Evolutionary conservation across 805 yeast genomes (phyloP).

Genomic region (Candida ortonii): DNA sequence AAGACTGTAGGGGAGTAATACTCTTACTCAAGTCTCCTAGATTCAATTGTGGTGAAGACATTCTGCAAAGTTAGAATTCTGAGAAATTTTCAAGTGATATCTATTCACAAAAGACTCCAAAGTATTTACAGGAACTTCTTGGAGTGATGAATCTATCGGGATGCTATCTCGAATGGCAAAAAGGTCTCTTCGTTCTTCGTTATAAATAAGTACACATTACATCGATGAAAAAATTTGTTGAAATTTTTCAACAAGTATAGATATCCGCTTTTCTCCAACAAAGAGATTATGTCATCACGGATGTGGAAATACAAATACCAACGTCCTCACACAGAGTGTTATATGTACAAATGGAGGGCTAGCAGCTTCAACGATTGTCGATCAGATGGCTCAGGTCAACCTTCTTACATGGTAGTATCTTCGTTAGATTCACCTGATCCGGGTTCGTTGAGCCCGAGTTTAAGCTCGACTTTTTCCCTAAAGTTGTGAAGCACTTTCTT

Average conservation of each 20-base stretch:
- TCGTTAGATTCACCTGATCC: no score
- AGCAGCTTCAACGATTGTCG: no score
- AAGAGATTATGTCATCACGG: conserved; percentile 4
- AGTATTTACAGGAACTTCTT: conserved; percentile 6
- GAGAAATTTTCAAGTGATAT: no score
- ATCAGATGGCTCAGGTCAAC: no score
- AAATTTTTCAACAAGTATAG: conserved; percentile 5
- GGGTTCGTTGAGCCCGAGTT: no score
- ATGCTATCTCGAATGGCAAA: no score
- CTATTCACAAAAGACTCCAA: conserved; percentile 1
- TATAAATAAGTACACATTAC: no score
- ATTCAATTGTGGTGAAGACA: conserved; percentile 35
- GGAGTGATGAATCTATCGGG: no score
- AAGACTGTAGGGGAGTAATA: conserved; percentile 56
- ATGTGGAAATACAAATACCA: conserved; percentile 4
- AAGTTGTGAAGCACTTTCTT: conserved; percentile 23
- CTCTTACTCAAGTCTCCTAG: conserved; percentile 59
- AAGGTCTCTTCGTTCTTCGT: no score
- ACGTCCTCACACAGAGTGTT: no score
- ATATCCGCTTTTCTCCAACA: conserved; percentile 2
- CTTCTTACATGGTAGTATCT: no score
- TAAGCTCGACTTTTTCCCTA: conserved; percentile 22
- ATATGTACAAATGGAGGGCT: no score
- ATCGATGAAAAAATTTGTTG: conserved; percentile 15
- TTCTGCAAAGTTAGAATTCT: conserved; percentile 17